phyloP scores from a whole-genome alignment of 2,329 filamentous ascomycete species.

The Diaporthe citriasiana region DNA sequence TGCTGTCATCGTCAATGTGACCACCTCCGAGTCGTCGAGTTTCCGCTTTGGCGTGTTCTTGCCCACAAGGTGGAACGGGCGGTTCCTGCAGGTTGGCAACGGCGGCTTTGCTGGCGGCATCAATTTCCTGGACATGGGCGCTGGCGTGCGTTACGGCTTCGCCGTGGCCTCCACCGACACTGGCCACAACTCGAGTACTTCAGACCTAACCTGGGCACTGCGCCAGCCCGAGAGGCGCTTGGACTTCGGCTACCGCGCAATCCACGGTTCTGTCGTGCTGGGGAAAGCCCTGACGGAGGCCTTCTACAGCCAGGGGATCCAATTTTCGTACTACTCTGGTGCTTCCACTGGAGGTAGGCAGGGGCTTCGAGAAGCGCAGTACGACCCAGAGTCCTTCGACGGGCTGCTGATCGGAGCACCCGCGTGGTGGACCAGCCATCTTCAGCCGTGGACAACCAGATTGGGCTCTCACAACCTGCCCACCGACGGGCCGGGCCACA shows the following conservation, averaged over 20 bases:
- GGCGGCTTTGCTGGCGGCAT: constrained; percentile 55
- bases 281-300: constrained; percentile 63
- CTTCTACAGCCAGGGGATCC: constrained; percentile 61
- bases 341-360: constrained; percentile 74
- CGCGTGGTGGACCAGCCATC: constrained; percentile 58
- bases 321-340: constrained; percentile 68
- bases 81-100: constrained; percentile 56
- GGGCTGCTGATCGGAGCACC: constrained; percentile 66
- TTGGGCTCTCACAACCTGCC: constrained; percentile 61
- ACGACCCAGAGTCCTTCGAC: constrained; percentile 69
- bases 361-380: constrained; percentile 67
- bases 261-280: constrained; percentile 64
- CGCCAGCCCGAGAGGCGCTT: constrained; percentile 52
- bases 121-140: constrained; percentile 50
- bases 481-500: constrained; percentile 55
- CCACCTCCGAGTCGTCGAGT: constrained; percentile 49
- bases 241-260: constrained; percentile 59
- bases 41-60: constrained; percentile 58
- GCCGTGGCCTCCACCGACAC: constrained; percentile 60
- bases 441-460: constrained; percentile 56
- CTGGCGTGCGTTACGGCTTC: constrained; percentile 55
- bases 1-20: constrained; percentile 54
- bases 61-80: constrained; percentile 53
- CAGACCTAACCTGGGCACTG: constrained; percentile 56
- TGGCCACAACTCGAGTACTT: constrained; percentile 54